Percentiles rank a stretch among this genome's conserved stretches.
phyloP scores from a whole-genome alignment of 495 filamentous ascomycete genomes.

The Neurospora sp. region DNA sequence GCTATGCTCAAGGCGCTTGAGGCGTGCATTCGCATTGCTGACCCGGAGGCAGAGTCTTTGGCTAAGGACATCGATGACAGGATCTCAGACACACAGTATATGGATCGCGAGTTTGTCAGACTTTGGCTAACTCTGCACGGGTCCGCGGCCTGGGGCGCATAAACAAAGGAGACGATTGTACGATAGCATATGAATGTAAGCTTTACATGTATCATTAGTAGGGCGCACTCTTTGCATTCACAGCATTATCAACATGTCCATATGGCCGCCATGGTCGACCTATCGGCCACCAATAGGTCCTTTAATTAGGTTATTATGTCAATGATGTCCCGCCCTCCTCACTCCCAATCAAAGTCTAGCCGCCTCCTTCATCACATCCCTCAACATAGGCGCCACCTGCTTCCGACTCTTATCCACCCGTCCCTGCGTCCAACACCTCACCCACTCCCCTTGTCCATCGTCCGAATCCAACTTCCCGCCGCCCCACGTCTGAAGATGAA shows the following conservation, averaged over 20 bases:
- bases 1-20: constrained; percentile 29
- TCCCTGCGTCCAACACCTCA: constrained; percentile 57
- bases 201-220: not conserved
- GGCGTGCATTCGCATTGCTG: constrained; percentile 43
- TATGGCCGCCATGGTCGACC: not conserved
- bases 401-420: constrained; percentile 67
- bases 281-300: not conserved
- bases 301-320: not conserved
- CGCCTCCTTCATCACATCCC: constrained; percentile 47
- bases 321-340: not conserved
- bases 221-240: not conserved
- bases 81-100: not conserved
- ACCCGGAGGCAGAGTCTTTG: constrained; percentile 31
- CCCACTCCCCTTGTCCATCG: constrained; percentile 27
- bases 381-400: constrained; percentile 76
- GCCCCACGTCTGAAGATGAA: constrained; percentile 45
- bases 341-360: constrained; percentile 15
- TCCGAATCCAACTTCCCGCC: constrained; percentile 36
- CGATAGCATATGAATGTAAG: not conserved
- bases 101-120: constrained; percentile 2
- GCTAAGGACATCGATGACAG: not conserved
- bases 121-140: not conserved
- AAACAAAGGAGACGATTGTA: not conserved
- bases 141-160: not conserved
- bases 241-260: not conserved